Evolutionary conservation across 208 protist species (phyloP).

Genomic region (Leishmania tarentolae): DNA sequence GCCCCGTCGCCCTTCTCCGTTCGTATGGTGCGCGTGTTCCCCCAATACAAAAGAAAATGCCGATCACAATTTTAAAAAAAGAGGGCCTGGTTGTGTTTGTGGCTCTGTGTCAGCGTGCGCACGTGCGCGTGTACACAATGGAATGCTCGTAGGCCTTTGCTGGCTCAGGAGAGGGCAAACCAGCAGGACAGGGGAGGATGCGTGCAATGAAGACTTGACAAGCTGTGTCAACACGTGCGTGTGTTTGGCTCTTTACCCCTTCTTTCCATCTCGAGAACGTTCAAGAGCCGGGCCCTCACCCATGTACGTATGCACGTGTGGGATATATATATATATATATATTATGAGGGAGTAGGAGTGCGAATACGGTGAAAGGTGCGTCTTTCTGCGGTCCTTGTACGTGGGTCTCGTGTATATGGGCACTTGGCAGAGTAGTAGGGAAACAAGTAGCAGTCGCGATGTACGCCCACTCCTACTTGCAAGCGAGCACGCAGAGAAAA

Average conservation of each 20-base stretch:
- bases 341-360: not conserved
- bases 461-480: not conserved
- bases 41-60: not conserved
- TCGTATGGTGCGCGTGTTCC: not conserved
- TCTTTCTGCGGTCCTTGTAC: not conserved
- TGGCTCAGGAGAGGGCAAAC: too few relatives aligned
- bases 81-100: not conserved
- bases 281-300: not conserved
- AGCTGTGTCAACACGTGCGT: not conserved
- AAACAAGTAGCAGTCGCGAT: not conserved
- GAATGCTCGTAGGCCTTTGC: not conserved
- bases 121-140: not conserved
- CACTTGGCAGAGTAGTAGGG: not conserved
- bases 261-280: not conserved
- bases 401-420: not conserved
- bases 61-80: too few relatives aligned
- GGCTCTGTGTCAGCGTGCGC: not conserved
- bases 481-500: not conserved
- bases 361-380: not conserved
- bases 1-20: not conserved
- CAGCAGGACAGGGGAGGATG: not conserved
- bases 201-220: not conserved
- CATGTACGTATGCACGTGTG: not conserved
- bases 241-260: not conserved
- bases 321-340: fast-evolving